Base-by-base conservation (phyloP, 768 basidiomycete species). In the Melanogaster broomeanus region DNA sequence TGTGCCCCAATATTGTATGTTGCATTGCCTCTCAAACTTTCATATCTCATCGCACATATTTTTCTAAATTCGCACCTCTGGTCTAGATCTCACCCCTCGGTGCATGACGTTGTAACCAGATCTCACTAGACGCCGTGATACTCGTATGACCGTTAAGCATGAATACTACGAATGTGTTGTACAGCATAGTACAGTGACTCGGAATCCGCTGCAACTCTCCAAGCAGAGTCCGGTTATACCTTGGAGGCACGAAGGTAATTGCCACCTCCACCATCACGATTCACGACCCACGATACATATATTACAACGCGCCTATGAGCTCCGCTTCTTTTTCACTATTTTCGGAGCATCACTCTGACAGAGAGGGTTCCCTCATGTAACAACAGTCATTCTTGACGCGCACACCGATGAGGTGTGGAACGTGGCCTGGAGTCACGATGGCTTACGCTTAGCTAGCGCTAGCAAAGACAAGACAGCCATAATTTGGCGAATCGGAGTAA, bases 331-430 rank as follows among this genome's bases (percentile, higher is more conserved):
- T 88, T 65, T 92, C 93, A n/a, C 72, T 99, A 43, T 92, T 93
- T 63, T 77, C 79, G 42, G 94, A 99, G 67, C 93, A 96, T 64
- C 73, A 80, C 46, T 97, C 94, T 72, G 81, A 85, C 55, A 80
- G 86, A 62, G 79, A 82, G 24, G 80, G 80, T 35, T 99, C 72
- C 97, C 97, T 7, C 80, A 82, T 40, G 75, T 87, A 22, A 94
- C 90, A 12, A 94, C 92, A 3, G 87, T 88, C 22, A 86, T 94
- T 45, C 74, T 98, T 52, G 81, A 85, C 40, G 90, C 86, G 27
- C 96, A 98, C 69, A 80, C 77, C 11, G 92, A 98, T 64, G 93
- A 99, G 67, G 94, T 99, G 38, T 98, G 96, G 95, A 85, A 89
- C 64, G 70, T 98, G 52, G 88, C 88, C 65, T 99, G 95, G 95